Percentiles rank a stretch among this genome's conserved stretches.
phyloP scores from a whole-genome alignment of 2,329 filamentous ascomycete genomes.

The Ophiocordyceps robertsii region DNA sequence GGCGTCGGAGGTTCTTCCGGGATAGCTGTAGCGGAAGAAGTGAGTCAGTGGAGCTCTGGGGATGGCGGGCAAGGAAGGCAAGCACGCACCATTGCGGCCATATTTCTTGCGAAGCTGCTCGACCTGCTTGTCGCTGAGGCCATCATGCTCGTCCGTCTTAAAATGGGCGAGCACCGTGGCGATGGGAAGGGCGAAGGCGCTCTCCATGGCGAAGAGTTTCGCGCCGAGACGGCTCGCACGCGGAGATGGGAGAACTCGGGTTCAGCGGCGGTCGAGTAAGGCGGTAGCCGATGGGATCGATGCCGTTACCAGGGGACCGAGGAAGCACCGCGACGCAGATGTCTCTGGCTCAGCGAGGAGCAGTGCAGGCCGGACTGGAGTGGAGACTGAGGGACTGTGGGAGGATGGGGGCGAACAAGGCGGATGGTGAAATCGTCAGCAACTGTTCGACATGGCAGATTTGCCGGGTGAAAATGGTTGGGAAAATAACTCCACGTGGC shows the following conservation, averaged over 20 bases:
- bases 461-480: constrained; percentile 9
- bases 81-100: constrained; percentile 47
- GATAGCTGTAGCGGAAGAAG: constrained; percentile 29
- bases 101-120: constrained; percentile 39
- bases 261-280: not conserved
- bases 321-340: too few species aligned
- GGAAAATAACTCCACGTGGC: constrained; percentile 16
- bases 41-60: constrained; percentile 5
- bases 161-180: constrained; percentile 47
- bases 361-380: not conserved
- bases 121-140: constrained; percentile 48
- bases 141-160: constrained; percentile 37
- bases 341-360: not conserved
- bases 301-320: too few species aligned
- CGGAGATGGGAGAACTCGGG: not conserved
- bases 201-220: constrained; percentile 36
- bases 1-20: constrained; percentile 89
- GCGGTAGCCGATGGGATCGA: too few species aligned
- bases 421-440: constrained; percentile 6
- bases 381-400: constrained; percentile 5
- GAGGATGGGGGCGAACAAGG: constrained; percentile 4
- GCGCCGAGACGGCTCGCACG: constrained; percentile 1
- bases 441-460: constrained; percentile 15
- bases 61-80: constrained; percentile 1
- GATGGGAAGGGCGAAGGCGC: constrained; percentile 45